These are phyloP conservation scores for Ramichloridium luteum DNA, from an alignment of 2,329 filamentous ascomycete genomes.

Conservation along the genomic window DNA sequence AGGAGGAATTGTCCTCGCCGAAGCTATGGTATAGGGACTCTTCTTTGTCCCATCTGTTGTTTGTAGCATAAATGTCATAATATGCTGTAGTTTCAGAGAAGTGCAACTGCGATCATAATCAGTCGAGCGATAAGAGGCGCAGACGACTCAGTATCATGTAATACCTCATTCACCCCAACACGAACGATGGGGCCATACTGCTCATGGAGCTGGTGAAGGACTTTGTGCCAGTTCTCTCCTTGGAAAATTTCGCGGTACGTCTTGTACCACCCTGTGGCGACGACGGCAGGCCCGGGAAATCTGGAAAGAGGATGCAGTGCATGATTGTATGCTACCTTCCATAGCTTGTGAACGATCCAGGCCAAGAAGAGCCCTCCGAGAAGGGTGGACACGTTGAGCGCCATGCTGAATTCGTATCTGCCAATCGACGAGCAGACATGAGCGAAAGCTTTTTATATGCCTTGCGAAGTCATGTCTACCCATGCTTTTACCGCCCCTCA, in stretches of 20 bases:
- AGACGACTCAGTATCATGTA: background rate
- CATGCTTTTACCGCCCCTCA: too few species aligned
- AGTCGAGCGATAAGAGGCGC: too few species aligned
- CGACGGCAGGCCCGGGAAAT: slow-evolving; percentile 6
- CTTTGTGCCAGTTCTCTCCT: slow-evolving; percentile 8
- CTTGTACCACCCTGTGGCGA: slow-evolving; percentile 10
- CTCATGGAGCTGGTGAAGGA: slow-evolving; percentile 7
- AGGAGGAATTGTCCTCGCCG: slow-evolving; percentile 31
- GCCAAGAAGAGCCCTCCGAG: slow-evolving; percentile 3
- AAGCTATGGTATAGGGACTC: slow-evolving; percentile 29
- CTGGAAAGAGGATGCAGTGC: slow-evolving; percentile 7
- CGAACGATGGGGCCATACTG: slow-evolving; percentile 10
- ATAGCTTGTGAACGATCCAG: slow-evolving; percentile 3
- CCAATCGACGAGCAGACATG: too few species aligned
- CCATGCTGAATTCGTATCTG: too few species aligned
- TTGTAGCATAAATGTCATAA: slow-evolving; percentile 32
- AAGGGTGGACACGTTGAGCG: slow-evolving; percentile 3
- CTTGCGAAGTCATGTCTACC: too few species aligned
- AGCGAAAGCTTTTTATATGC: too few species aligned
- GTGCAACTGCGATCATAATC: slow-evolving; percentile 27
- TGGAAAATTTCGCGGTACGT: slow-evolving; percentile 7
- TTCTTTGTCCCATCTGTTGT: slow-evolving; percentile 34
- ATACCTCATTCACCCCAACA: slow-evolving; percentile 11
- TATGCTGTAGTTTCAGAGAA: slow-evolving; percentile 32
- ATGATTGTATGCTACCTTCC: slow-evolving; percentile 6